A percentile compares a stretch with the other conserved stretches of the same genome.
phyloP scores from a whole-genome alignment of 257 asterid species.

The Scutellaria baicalensis region DNA sequence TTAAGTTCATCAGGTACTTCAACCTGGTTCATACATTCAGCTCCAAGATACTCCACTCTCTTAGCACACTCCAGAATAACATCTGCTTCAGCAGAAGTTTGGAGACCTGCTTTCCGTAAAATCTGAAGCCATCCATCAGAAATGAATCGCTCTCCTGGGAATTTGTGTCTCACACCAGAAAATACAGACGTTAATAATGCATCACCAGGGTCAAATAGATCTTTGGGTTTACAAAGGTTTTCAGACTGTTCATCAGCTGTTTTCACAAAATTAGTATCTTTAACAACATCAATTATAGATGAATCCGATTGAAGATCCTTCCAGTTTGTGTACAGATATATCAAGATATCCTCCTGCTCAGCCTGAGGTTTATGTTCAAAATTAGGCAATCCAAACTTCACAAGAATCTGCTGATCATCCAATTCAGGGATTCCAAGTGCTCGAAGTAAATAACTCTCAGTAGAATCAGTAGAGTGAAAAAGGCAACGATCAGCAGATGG shows the following conservation, averaged over 20 bases:
- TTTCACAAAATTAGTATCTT: slow-evolving; percentile 69
- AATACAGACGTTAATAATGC: slow-evolving; percentile 67
- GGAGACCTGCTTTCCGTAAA: slow-evolving; percentile 78
- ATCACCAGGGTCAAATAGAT: slow-evolving; percentile 85
- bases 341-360: slow-evolving; percentile 87
- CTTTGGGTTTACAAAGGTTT: slow-evolving; percentile 52
- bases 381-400: slow-evolving; percentile 77
- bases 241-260: slow-evolving; percentile 68
- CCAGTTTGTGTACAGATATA: slow-evolving; percentile 78
- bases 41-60: slow-evolving; percentile 91
- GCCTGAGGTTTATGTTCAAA: slow-evolving; percentile 58
- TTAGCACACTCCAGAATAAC: slow-evolving; percentile 83
- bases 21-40: slow-evolving; percentile 48
- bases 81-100: slow-evolving; percentile 76
- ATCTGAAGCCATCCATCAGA: slow-evolving; percentile 84
- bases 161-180: slow-evolving; percentile 68
- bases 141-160: slow-evolving; percentile 91
- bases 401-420: slow-evolving; percentile 71
- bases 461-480: slow-evolving; percentile 50
- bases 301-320: slow-evolving; percentile 70
- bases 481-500: slow-evolving; percentile 74
- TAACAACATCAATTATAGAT: slow-evolving; percentile 64
- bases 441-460: slow-evolving; percentile 57
- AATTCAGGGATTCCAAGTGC: slow-evolving; percentile 90
- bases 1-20: slow-evolving; percentile 51